A percentile compares a stretch with the other conserved stretches of the same genome.
Evolutionary conservation across 306 rosid genomes (phyloP).

Genomic region (Cucurbita ficifolia): DNA sequence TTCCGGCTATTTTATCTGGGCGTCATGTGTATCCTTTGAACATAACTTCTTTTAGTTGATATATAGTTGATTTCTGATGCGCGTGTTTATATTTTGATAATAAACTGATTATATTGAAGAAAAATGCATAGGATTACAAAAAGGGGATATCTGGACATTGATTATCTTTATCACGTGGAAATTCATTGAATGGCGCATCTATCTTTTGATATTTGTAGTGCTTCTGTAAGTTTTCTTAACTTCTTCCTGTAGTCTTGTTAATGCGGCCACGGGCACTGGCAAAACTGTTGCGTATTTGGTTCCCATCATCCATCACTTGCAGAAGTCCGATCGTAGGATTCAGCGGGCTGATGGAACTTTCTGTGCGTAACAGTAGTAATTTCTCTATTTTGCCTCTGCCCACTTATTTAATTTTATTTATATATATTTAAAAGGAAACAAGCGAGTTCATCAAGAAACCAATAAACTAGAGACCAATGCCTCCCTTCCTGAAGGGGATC

Average conservation of each 20-base stretch:
- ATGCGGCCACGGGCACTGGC: constrained; percentile 90
- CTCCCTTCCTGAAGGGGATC: background rate
- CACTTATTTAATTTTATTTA: background rate
- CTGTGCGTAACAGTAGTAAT: constrained; percentile 23
- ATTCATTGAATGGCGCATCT: background rate
- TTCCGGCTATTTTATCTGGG: constrained; percentile 68
- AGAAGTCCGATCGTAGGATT: constrained; percentile 32
- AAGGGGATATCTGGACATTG: background rate
- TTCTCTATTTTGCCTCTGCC: background rate
- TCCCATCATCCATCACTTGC: constrained; percentile 70
- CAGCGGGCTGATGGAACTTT: constrained; percentile 74
- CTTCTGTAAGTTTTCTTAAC: constrained; percentile 27
- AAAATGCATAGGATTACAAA: background rate
- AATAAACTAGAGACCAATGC: background rate
- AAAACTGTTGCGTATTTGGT: constrained; percentile 75
- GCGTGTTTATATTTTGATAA: background rate
- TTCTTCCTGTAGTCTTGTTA: constrained; percentile 36
- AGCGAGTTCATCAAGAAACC: background rate
- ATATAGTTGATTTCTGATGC: too few species aligned
- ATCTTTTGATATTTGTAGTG: background rate
- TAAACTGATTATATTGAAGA: background rate
- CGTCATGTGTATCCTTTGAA: constrained; percentile 60
- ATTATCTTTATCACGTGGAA: background rate
- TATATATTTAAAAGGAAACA: background rate
- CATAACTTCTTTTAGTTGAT: too few species aligned